Conservation (phyloP, 139 green algal species). For the Nannochloris sp. region DNA sequence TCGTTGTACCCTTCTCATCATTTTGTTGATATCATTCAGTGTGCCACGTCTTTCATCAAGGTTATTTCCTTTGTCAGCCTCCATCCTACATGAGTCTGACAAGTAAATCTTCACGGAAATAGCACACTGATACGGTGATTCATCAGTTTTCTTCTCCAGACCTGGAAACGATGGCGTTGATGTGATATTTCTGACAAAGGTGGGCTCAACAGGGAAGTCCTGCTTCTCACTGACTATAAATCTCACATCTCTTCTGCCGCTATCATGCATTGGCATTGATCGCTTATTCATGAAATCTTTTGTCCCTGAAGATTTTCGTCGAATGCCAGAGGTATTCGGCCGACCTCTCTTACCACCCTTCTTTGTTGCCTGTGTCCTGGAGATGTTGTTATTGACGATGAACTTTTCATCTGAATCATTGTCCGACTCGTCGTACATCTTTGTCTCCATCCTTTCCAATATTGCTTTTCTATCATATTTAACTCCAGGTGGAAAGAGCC, state of each 20-base stretch:
- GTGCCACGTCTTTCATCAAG: not conserved
- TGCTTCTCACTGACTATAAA: too few relatives aligned
- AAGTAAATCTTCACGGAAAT: constrained; percentile 1
- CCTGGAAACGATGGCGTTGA: not conserved
- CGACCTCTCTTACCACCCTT: too few relatives aligned
- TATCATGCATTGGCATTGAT: too few relatives aligned
- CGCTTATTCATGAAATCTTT: too few relatives aligned
- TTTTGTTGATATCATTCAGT: constrained; percentile 7
- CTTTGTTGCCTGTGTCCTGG: too few relatives aligned
- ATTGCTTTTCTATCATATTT: not conserved
- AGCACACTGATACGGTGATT: not conserved
- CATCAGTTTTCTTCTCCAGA: not conserved
- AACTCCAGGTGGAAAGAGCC: constrained; percentile 40
- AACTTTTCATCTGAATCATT: constrained; percentile 18
- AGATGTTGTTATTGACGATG: too few relatives aligned
- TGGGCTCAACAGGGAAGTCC: not conserved
- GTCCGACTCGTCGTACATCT: not conserved
- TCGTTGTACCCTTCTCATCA: constrained; percentile 12
- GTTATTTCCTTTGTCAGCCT: not conserved
- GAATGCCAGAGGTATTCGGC: too few relatives aligned
- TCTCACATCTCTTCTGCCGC: too few relatives aligned
- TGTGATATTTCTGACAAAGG: not conserved
- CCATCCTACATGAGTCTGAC: not conserved
- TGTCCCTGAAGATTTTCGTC: too few relatives aligned
- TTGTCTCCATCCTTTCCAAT: constrained; percentile 3